Evolutionary conservation across 192 early-diverging fungal genomes (phyloP), one percentile per base, ranked within the genome.

Genomic region (Coemansia sp.): DNA sequence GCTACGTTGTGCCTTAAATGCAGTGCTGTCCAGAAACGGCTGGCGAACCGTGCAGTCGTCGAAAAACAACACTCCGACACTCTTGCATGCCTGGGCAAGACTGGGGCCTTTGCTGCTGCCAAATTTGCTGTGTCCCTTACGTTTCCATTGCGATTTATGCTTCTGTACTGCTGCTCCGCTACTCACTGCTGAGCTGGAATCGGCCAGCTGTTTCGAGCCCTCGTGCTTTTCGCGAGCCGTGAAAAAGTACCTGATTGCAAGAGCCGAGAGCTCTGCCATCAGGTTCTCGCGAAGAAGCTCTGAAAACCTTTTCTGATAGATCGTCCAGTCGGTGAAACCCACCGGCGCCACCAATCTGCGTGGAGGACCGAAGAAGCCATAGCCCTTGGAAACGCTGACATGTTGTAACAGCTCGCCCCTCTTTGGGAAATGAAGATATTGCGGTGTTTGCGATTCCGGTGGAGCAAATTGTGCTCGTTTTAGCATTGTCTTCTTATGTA

Each of bases 331-430:
- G 9, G 21, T 19, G 22, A 66, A 80, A 40, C 40, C 41, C 8
- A 75, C 69, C 13, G 78, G 68, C 0, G 73, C 78, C 0, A 58
- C 55, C 13, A 80, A 69, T 40, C 58, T 63, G 32, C 78, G 78
- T 39, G 73, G 52, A 37, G 78, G 78, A 0, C 73, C 78, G 26
- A 54, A 32, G 15, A 79, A 40, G 11, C 67, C 67, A 40, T 75
- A 75, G n/a, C 78, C 78, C 66, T 80, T 80, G 37, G 72, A 71
- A 13, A 80, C 72, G 16, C 69, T 65, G n/a, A 69, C 73, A 16
- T 80, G 78, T 55, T 80, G 78, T n/a, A 80, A 48, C 11, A 80
- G 69, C 73, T 80, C 78, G 52, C 78, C 65, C 10, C 78, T 72
- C 26, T 73, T 68, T 8, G 78, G 78, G n/a, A 80, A 80, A 40